These are phyloP conservation scores for Pneumocystis wakefieldiae DNA, from an alignment of 1,139 yeast species.

Conservation along the genomic window DNA sequence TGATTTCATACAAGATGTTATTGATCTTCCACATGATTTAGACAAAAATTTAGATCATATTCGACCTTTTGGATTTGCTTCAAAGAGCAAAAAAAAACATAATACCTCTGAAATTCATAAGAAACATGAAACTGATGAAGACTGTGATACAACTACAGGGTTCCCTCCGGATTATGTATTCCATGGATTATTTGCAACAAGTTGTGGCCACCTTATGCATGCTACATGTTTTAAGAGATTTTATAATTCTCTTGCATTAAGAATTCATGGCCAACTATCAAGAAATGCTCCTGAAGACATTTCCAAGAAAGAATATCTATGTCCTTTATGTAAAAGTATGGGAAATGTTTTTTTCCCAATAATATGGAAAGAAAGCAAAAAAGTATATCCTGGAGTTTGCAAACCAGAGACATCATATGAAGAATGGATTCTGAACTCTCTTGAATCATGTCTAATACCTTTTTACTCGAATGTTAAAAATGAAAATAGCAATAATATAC, in stretches of 20 bases:
- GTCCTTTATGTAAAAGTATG: conserved; percentile 83
- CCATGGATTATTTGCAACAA: conserved; percentile 37
- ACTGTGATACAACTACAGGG: conserved; percentile 23
- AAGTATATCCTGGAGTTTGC: conserved; percentile 14
- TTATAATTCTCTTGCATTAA: conserved; percentile 36
- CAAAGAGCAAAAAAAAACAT: conserved; percentile 16
- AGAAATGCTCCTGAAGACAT: conserved; percentile 67
- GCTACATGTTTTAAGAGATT: conserved; percentile 58
- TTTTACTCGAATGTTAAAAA: neutral
- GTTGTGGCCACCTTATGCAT: conserved; percentile 95
- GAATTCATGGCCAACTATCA: conserved; percentile 54
- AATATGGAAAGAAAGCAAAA: conserved; percentile 28
- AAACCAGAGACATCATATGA: conserved; percentile 6
- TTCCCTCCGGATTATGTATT: conserved; percentile 24
- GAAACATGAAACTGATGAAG: neutral
- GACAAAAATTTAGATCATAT: conserved; percentile 19
- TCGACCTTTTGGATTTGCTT: neutral
- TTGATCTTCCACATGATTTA: conserved; percentile 20
- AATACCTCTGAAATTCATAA: conserved; percentile 2
- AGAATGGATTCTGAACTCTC: conserved; percentile 14
- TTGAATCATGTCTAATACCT: neutral
- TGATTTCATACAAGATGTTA: conserved; percentile 45
- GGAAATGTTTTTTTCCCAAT: conserved; percentile 75
- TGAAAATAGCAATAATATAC: neutral
- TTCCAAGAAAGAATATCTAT: conserved; percentile 57